These are phyloP conservation scores for Mortierella sp. DNA, from an alignment of 371 early-diverging fungal genomes.

Conservation along the genomic window DNA sequence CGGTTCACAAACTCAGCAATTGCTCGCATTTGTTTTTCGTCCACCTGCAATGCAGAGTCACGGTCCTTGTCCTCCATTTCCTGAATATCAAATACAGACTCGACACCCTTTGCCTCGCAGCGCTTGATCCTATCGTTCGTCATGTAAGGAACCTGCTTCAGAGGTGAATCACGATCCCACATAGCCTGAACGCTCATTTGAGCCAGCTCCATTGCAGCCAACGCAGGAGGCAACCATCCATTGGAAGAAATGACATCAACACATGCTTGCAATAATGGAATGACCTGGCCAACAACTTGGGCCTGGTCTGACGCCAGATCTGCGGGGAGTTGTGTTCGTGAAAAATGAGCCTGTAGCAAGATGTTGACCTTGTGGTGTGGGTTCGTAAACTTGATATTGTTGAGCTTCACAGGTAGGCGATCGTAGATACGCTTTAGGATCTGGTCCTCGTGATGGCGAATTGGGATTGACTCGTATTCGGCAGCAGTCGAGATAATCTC, in stretches of 20 bases:
- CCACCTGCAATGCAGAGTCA: slow-evolving; percentile 73
- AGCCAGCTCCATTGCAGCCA: slow-evolving; percentile 94
- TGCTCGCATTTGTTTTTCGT: slow-evolving; percentile 76
- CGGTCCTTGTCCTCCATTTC: slow-evolving; percentile 94
- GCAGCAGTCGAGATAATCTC: slow-evolving; percentile 94
- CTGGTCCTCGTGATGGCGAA: slow-evolving; percentile 93
- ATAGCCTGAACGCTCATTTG: slow-evolving; percentile 98
- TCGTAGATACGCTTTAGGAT: slow-evolving; percentile 85
- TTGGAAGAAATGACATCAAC: slow-evolving; percentile 95
- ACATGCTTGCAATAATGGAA: slow-evolving; percentile 92
- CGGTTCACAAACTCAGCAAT: slow-evolving; percentile 92
- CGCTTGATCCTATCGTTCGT: slow-evolving; percentile 74
- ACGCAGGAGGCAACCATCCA: slow-evolving; percentile 92
- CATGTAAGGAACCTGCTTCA: slow-evolving; percentile 94
- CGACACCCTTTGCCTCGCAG: slow-evolving; percentile 76
- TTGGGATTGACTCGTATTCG: slow-evolving; percentile 92
- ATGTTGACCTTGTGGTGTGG: slow-evolving; percentile 93
- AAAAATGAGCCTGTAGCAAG: slow-evolving; percentile 95
- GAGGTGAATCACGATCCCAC: slow-evolving; percentile 93
- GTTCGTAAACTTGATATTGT: slow-evolving; percentile 68
- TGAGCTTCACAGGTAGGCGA: slow-evolving; percentile 83
- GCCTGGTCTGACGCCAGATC: slow-evolving; percentile 93
- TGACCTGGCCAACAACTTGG: slow-evolving; percentile 73
- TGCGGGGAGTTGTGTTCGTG: slow-evolving; percentile 88
- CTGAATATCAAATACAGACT: slow-evolving; percentile 93